Conservation (phyloP, 805 yeast species). For the Lachancea sp. region DNA sequence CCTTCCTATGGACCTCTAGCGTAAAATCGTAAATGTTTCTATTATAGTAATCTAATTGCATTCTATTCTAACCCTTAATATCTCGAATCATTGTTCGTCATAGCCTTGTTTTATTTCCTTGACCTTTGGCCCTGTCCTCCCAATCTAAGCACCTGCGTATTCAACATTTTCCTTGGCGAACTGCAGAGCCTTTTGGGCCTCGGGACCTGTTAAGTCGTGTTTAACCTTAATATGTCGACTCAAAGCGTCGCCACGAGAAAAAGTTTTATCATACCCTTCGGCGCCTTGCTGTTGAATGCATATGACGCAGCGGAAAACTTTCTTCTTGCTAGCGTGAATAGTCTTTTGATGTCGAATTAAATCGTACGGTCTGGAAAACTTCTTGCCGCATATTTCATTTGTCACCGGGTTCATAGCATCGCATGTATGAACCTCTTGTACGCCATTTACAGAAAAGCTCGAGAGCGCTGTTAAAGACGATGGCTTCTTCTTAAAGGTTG, state of each 20-base stretch:
- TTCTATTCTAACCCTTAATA: not conserved
- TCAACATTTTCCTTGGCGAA: slow-evolving; percentile 76
- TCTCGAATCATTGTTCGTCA: not conserved
- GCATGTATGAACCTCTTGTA: slow-evolving; percentile 15
- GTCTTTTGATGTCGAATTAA: slow-evolving; percentile 93
- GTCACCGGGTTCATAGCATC: slow-evolving; percentile 23
- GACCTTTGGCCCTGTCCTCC: not conserved
- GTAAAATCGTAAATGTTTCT: too few relatives aligned
- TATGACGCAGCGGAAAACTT: slow-evolving; percentile 76
- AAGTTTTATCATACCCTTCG: slow-evolving; percentile 58
- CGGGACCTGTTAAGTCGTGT: slow-evolving; percentile 49
- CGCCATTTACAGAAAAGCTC: not conserved
- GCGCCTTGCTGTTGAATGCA: slow-evolving; percentile 50
- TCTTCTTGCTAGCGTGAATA: slow-evolving; percentile 83
- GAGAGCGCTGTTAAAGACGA: not conserved
- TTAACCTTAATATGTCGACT: slow-evolving; percentile 90
- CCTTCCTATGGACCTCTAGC: too few relatives aligned
- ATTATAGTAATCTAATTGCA: not conserved
- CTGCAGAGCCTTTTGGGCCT: slow-evolving; percentile 64
- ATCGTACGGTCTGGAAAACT: slow-evolving; percentile 91
- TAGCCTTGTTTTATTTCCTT: not conserved
- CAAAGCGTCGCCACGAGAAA: slow-evolving; percentile 89
- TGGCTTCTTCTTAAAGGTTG: slow-evolving; percentile 2
- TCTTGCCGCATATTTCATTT: slow-evolving; percentile 28
- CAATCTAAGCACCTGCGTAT: slow-evolving; percentile 29